Evolutionary conservation across 441 rosid genomes (phyloP).

Genomic region (Gossypium armourianum): DNA sequence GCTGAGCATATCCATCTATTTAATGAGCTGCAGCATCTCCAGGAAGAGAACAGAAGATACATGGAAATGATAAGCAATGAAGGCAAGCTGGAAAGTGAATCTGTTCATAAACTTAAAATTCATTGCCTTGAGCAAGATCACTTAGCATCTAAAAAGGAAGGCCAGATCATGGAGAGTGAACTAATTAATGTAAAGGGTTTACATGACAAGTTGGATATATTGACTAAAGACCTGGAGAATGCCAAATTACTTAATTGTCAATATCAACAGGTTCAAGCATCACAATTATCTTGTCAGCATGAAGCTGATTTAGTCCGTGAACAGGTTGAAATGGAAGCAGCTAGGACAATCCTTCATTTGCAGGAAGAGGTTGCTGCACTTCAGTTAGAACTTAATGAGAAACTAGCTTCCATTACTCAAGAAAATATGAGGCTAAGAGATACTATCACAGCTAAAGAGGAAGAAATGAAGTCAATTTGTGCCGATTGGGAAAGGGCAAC

Average conservation of each 20-base stretch:
- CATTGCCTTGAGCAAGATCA: slow-evolving; percentile 21
- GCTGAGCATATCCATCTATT: slow-evolving; percentile 31
- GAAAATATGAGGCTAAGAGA: slow-evolving; percentile 52
- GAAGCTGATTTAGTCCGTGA: slow-evolving; percentile 59
- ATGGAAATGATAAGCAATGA: slow-evolving; percentile 30
- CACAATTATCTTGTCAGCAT: slow-evolving; percentile 47
- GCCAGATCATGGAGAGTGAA: slow-evolving; percentile 20
- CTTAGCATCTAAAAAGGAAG: slow-evolving; percentile 22
- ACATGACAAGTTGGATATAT: slow-evolving; percentile 46
- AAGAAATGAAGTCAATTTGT: slow-evolving; percentile 36
- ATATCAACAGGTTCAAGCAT: slow-evolving; percentile 47
- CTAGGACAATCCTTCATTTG: slow-evolving; percentile 66
- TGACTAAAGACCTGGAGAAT: slow-evolving; percentile 50
- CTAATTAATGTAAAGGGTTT: slow-evolving; percentile 30
- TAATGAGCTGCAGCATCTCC: slow-evolving; percentile 35
- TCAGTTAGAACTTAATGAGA: slow-evolving; percentile 51
- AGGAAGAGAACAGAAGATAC: slow-evolving; percentile 37
- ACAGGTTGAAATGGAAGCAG: slow-evolving; percentile 76
- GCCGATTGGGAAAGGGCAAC: slow-evolving; percentile 82
- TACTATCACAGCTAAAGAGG: slow-evolving; percentile 48
- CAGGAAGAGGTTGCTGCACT: slow-evolving; percentile 68
- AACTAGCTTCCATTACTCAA: slow-evolving; percentile 36
- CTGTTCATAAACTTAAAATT: slow-evolving; percentile 23
- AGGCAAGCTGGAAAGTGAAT: slow-evolving; percentile 28
- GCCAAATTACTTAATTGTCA: slow-evolving; percentile 43